Evolutionary conservation across 345 rosid genomes (phyloP).

Genomic region (Eucalyptus grandis): DNA sequence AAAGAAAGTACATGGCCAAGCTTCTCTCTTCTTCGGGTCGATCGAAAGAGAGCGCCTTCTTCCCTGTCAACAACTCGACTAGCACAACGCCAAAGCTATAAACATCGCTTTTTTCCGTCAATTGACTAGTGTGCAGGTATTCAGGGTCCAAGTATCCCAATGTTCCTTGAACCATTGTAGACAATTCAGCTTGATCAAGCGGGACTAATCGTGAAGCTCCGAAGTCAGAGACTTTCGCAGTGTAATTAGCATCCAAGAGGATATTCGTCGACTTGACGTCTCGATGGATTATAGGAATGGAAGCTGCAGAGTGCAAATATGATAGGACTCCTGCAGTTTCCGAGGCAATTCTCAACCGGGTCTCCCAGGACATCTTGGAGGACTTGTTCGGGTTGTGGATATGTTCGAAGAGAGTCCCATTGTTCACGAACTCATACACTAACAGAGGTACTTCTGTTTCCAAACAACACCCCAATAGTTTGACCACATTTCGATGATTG

Average conservation of each 20-base stretch:
- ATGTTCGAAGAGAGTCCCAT: conserved; percentile 30
- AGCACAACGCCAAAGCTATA: conserved; percentile 35
- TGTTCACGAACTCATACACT: conserved; percentile 24
- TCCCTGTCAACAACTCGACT: conserved; percentile 24
- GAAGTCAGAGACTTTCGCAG: conserved; percentile 33
- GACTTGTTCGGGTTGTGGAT: conserved; percentile 5
- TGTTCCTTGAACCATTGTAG: conserved; percentile 38
- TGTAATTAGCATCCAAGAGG: not conserved
- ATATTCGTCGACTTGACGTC: too few species aligned
- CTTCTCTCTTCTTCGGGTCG: conserved; percentile 11
- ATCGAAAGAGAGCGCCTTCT: not conserved
- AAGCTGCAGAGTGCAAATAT: too few species aligned
- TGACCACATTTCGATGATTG: too few species aligned
- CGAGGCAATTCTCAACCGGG: not conserved
- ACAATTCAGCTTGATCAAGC: conserved; percentile 22
- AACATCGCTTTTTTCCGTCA: conserved; percentile 28
- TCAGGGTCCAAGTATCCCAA: conserved; percentile 38
- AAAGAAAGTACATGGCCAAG: not conserved
- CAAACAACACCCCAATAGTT: conserved; percentile 6
- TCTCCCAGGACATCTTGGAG: conserved; percentile 12
- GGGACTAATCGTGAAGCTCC: conserved; percentile 35
- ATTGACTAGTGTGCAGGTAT: conserved; percentile 10
- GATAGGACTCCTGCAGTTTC: too few species aligned
- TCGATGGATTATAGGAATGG: too few species aligned
- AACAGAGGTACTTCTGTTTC: conserved; percentile 36